phyloP scores from a whole-genome alignment of 306 rosid species.

The Begonia masoniana region DNA sequence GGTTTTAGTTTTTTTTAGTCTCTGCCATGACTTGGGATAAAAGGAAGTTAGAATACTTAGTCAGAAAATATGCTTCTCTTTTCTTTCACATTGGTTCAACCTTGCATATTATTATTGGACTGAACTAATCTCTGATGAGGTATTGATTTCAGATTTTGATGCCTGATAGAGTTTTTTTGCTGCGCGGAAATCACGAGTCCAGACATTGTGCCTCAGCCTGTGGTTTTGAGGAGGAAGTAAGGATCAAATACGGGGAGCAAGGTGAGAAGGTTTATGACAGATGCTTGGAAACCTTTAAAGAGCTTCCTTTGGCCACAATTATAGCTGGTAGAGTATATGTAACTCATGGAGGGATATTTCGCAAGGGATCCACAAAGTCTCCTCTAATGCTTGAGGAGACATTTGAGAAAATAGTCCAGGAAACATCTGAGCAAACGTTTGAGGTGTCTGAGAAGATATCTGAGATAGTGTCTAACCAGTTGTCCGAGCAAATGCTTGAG shows the following conservation, averaged over 20 bases:
- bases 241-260: slow-evolving; percentile 51
- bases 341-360: slow-evolving; percentile 87
- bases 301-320: slow-evolving; percentile 81
- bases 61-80: not conserved
- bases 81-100: not conserved
- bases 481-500: no score
- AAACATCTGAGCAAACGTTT: no score
- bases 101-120: not conserved
- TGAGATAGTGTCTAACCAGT: no score
- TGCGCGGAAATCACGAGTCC: slow-evolving; percentile 83
- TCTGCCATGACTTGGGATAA: slow-evolving; percentile 1
- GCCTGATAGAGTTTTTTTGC: slow-evolving; percentile 80
- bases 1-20: slow-evolving; percentile 4
- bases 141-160: slow-evolving; percentile 48
- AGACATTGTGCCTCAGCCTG: slow-evolving; percentile 40
- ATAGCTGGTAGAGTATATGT: slow-evolving; percentile 61
- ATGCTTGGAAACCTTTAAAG: slow-evolving; percentile 69
- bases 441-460: no score
- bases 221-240: slow-evolving; percentile 77
- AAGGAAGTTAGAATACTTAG: not conserved
- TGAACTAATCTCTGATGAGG: slow-evolving; percentile 2
- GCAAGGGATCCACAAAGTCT: slow-evolving; percentile 26
- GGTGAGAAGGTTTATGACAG: slow-evolving; percentile 56
- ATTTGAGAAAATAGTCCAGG: no score
- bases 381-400: slow-evolving; percentile 27